Percentiles rank a stretch among this genome's conserved stretches.
Evolutionary conservation across 148 eudicot genomes (phyloP).

Genomic region (Vaccinium vitisidaea): DNA sequence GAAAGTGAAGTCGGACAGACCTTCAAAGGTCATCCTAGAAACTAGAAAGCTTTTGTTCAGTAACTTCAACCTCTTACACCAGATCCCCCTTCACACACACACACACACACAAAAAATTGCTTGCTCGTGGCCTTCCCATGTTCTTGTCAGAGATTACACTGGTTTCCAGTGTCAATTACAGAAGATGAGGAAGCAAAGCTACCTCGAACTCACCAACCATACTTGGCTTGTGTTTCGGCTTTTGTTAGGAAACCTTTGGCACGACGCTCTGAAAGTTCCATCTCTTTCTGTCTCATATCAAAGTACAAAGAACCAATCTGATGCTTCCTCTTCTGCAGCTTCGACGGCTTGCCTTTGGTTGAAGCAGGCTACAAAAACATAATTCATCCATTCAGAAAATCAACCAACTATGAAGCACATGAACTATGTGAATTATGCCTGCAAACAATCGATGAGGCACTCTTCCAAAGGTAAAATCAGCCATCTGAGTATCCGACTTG

Average conservation of each 20-base stretch:
- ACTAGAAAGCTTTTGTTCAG: not conserved
- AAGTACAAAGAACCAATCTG: conserved; percentile 79
- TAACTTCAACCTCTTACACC: not conserved
- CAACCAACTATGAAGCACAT: not conserved
- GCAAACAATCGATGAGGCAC: not conserved
- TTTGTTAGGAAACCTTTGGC: conserved; percentile 86
- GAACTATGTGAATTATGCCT: not conserved
- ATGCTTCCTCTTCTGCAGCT: conserved; percentile 93
- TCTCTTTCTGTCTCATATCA: conserved; percentile 81
- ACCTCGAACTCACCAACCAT: conserved; percentile 42
- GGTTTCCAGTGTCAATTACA: not conserved
- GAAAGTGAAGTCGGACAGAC: too few species aligned
- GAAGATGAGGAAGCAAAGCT: not conserved
- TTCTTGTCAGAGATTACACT: too few species aligned
- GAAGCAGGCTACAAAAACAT: conserved; percentile 57
- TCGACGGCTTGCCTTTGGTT: conserved; percentile 71
- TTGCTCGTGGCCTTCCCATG: too few species aligned
- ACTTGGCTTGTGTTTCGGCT: conserved; percentile 93
- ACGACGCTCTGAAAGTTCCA: conserved; percentile 79
- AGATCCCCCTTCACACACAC: too few species aligned
- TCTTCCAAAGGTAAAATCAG: not conserved
- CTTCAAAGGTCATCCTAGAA: too few species aligned
- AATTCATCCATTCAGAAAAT: not conserved
- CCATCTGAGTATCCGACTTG: not conserved
- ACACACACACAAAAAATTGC: too few species aligned